A percentile compares a stretch with the other conserved stretches of the same genome.
phyloP scores from a whole-genome alignment of 2,329 filamentous ascomycete species.

The Chaetoscypha palmicola region DNA sequence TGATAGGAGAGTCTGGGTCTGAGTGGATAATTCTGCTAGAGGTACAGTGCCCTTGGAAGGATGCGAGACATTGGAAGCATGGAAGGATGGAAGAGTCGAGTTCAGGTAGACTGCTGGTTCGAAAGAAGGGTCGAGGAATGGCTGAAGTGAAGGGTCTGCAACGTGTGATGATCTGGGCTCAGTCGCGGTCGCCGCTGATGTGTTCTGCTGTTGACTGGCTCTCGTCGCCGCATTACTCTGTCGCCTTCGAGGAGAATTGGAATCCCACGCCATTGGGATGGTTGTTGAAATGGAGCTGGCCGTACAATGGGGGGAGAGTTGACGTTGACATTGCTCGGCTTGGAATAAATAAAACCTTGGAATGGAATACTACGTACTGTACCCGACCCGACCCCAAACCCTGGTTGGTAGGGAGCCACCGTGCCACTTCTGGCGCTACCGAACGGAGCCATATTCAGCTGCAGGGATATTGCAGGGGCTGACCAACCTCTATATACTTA shows the following conservation, averaged over 20 bases:
- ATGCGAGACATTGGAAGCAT: conserved; percentile 28
- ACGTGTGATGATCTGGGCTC: conserved; percentile 49
- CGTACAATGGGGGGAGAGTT: too few relatives aligned
- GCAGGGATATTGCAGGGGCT: too few relatives aligned
- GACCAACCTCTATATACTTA: too few relatives aligned
- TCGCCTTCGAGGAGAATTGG: conserved; percentile 22
- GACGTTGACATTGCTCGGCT: too few relatives aligned
- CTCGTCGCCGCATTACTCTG: conserved; percentile 23
- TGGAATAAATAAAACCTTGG: too few relatives aligned
- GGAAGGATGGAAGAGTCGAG: conserved; percentile 62
- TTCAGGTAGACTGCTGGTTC: conserved; percentile 85
- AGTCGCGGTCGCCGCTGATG: conserved; percentile 9
- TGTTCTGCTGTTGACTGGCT: conserved; percentile 10
- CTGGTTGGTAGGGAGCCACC: too few relatives aligned
- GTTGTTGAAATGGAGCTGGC: too few relatives aligned
- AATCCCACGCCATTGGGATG: conserved; percentile 31
- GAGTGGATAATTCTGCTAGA: conserved; percentile 69
- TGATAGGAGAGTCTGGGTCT: conserved; percentile 77
- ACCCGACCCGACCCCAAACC: too few relatives aligned
- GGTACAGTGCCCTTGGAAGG: conserved; percentile 38
- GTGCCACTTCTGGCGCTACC: too few relatives aligned
- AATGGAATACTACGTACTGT: too few relatives aligned
- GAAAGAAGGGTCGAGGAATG: conserved; percentile 71
- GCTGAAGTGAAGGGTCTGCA: conserved; percentile 63
- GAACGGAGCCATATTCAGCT: too few relatives aligned